Evolutionary conservation across 108 stramenopile genomes (phyloP).

Genomic region (Cyclotella kingstonii): DNA sequence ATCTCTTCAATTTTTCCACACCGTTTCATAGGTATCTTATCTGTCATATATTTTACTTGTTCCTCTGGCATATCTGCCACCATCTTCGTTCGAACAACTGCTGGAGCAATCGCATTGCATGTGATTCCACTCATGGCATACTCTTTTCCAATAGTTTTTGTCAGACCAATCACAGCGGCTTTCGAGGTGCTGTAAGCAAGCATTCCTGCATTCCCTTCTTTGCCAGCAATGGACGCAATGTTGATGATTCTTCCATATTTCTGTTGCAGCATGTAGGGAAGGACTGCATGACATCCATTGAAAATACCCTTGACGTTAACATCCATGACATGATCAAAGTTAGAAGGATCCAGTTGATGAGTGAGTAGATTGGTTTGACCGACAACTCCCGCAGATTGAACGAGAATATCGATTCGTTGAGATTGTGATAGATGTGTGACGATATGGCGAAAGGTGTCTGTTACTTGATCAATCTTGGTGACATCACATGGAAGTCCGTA

Average conservation of each 20-base stretch:
- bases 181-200: constrained; percentile 65
- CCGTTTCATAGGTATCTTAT: constrained; percentile 71
- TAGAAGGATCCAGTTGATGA: constrained; percentile 45
- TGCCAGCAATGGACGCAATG: constrained; percentile 67
- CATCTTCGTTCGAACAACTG: constrained; percentile 69
- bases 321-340: constrained; percentile 56
- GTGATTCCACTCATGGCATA: constrained; percentile 73
- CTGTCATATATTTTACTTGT: constrained; percentile 73
- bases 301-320: constrained; percentile 62
- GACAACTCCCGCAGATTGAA: constrained; percentile 59
- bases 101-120: constrained; percentile 69
- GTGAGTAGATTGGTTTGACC: constrained; percentile 50
- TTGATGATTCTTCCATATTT: constrained; percentile 67
- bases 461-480: constrained; percentile 37
- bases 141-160: constrained; percentile 74
- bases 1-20: constrained; percentile 62
- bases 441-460: constrained; percentile 35
- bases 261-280: constrained; percentile 61
- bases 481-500: constrained; percentile 53
- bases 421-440: constrained; percentile 31
- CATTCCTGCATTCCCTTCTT: constrained; percentile 73
- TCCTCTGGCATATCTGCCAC: constrained; percentile 61
- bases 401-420: constrained; percentile 42
- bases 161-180: constrained; percentile 72
- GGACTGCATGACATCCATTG: constrained; percentile 52